Conservation (phyloP, 2,329 filamentous ascomycete species). For the Talaromyces verruculosus region DNA sequence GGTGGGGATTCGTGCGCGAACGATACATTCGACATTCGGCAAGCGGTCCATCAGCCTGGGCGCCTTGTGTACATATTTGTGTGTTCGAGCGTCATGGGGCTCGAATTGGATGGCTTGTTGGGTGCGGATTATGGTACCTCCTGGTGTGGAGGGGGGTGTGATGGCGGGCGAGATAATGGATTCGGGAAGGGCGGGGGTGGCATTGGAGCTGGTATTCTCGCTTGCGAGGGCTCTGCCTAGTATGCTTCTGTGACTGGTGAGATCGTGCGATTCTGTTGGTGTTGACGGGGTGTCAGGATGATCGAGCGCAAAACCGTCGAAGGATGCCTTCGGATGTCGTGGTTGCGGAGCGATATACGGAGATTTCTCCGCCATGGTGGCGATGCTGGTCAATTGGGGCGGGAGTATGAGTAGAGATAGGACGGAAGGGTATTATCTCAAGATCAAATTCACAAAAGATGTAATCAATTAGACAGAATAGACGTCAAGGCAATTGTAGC, state of each 20-base stretch:
- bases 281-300: conserved; percentile 11
- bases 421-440: background rate
- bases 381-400: conserved; percentile 6
- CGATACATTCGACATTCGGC: conserved; percentile 87
- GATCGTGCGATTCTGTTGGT: conserved; percentile 19
- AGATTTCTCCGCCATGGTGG: conserved; percentile 54
- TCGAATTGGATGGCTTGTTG: conserved; percentile 15
- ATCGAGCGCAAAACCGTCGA: conserved; percentile 29
- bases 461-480: background rate
- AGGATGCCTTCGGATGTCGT: conserved; percentile 26
- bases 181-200: conserved; percentile 50
- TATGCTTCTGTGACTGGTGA: conserved; percentile 22
- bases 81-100: conserved; percentile 24
- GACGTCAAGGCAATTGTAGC: background rate
- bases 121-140: conserved; percentile 39
- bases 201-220: conserved; percentile 11
- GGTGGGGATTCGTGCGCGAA: conserved; percentile 91
- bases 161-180: conserved; percentile 56
- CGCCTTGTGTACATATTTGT: conserved; percentile 49
- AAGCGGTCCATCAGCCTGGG: conserved; percentile 73
- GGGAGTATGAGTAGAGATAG: background rate
- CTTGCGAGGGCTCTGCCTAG: conserved; percentile 28
- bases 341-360: conserved; percentile 48
- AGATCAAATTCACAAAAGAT: background rate
- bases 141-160: conserved; percentile 49